Percentiles rank a stretch among this genome's conserved stretches.
phyloP scores from a whole-genome alignment of 495 filamentous ascomycete species.

The Daldinia loculata region DNA sequence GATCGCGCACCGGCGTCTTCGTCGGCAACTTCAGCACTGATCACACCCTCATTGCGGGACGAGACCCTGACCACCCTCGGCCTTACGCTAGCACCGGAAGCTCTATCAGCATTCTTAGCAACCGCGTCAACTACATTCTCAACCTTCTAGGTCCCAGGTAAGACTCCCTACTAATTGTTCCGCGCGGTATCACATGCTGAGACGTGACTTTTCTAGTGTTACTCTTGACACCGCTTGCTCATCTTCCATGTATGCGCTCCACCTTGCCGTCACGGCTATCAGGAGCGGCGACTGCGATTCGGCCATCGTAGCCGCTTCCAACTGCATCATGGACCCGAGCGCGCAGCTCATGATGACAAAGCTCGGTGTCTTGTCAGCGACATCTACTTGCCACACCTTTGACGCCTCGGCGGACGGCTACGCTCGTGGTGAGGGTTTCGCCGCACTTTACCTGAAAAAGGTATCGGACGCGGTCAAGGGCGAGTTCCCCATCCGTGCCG shows the following conservation, averaged over 20 bases:
- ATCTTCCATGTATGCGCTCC: conserved; percentile 62
- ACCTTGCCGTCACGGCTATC: conserved; percentile 61
- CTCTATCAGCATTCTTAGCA: conserved; percentile 58
- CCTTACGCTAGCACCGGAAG: conserved; percentile 63
- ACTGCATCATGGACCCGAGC: conserved; percentile 51
- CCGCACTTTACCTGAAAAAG: conserved; percentile 63
- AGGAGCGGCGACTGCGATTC: conserved; percentile 57
- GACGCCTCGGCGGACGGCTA: conserved; percentile 69
- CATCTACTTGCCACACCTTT: conserved; percentile 51
- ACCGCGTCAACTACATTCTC: conserved; percentile 67
- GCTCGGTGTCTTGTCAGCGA: conserved; percentile 34
- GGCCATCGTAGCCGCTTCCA: conserved; percentile 58
- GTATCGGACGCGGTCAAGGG: conserved; percentile 58
- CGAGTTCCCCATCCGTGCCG: conserved; percentile 60
- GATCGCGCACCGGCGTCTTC: conserved; percentile 53
- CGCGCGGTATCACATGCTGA: background rate
- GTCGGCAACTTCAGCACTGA: conserved; percentile 54
- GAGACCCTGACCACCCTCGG: conserved; percentile 48
- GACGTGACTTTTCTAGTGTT: conserved; percentile 47
- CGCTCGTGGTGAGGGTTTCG: conserved; percentile 66
- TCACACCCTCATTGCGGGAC: conserved; percentile 50
- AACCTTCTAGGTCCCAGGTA: conserved; percentile 58
- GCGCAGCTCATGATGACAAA: conserved; percentile 43
- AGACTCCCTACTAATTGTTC: background rate
- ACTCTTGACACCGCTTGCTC: conserved; percentile 63